Evolutionary conservation across 2,329 filamentous ascomycete species (phyloP), one percentile per base, ranked within the genome.

Genomic region (Fusarium torulosum): DNA sequence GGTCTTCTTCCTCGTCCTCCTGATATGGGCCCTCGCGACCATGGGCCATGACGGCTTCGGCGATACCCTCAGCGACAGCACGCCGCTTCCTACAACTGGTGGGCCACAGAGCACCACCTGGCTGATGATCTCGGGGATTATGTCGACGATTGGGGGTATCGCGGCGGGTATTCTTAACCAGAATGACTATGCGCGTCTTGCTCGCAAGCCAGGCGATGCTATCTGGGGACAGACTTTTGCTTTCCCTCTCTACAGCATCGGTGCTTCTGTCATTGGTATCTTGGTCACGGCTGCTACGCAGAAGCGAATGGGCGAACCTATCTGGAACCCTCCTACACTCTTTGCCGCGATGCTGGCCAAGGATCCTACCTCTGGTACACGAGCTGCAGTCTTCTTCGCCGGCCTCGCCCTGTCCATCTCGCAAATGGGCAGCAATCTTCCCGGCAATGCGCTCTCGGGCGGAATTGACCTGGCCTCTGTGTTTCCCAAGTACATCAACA

Each of bases 21-120:
- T 83, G 33, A 79, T 82, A 61, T 83, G 81, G 81, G 77, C 81
- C 1, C 71, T 81, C 11, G 75, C 79, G 9, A 82, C 79, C 4
- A 82, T 82, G 80, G 80, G 79, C 2, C 45, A 74, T 0, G 71
- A 65, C 4, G 80, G 81, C 6, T 82, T 82, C 40, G 80, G 79
- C 19, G 71, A 72, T 45, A 77, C 77, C 2, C 57, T 79, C 15
- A 72, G 63, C 29, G 70, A 71, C 0, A 60, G 53, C 1, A 68
- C 67, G 1, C 46, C 59, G 0, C 69, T 76, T 3, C 72, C 75
- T 0, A 51, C 56, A 6, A 75, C 76, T 0, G 75, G 73, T 9
- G 75, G 76, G 0, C 74, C 77, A 2, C 44, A 66, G 3, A 79
- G 77, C 23, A 67, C 75, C 11, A 75, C 72, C 1, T 81, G 79